A percentile compares a stretch with the other conserved stretches of the same genome.
Conservation (phyloP, 331 rosid genomes). For the Rosa hybrid region DNA sequence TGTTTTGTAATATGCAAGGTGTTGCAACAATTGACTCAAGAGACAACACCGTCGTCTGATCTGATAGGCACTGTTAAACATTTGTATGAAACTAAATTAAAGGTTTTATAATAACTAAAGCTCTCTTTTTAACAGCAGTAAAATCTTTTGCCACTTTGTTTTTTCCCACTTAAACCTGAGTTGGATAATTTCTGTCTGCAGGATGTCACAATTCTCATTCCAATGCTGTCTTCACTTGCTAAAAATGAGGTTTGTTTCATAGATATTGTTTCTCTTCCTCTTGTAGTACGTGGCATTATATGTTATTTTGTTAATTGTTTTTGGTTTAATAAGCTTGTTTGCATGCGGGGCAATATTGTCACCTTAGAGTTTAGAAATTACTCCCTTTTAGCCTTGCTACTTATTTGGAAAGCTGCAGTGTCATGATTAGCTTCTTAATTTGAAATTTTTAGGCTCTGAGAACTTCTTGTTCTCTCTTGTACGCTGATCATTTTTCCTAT, state of each 20-base stretch:
- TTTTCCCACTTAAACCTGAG: slow-evolving; percentile 26
- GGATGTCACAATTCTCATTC: slow-evolving; percentile 98
- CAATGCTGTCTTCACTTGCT: slow-evolving; percentile 82
- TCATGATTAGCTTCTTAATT: neutral
- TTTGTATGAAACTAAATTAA: slow-evolving; percentile 89
- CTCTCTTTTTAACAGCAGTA: slow-evolving; percentile 17
- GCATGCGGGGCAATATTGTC: neutral
- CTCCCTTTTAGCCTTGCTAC: neutral
- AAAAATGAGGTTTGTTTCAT: slow-evolving; percentile 72
- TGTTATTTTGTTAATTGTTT: neutral
- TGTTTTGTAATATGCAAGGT: slow-evolving; percentile 56
- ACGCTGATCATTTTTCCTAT: neutral
- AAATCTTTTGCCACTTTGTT: slow-evolving; percentile 6
- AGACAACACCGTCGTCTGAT: slow-evolving; percentile 67
- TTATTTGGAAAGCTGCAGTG: neutral
- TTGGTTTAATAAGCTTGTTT: neutral
- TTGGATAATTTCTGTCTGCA: slow-evolving; percentile 38
- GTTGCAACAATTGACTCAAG: slow-evolving; percentile 90
- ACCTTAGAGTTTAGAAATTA: neutral
- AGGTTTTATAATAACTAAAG: slow-evolving; percentile 46
- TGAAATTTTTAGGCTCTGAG: neutral
- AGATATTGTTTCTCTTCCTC: slow-evolving; percentile 24
- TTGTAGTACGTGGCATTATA: neutral
- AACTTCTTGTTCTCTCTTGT: neutral
- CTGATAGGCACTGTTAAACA: slow-evolving; percentile 85